phyloP scores from a whole-genome alignment of 1,284 basidiomycete genomes.

The Moniliophthora roreri region DNA sequence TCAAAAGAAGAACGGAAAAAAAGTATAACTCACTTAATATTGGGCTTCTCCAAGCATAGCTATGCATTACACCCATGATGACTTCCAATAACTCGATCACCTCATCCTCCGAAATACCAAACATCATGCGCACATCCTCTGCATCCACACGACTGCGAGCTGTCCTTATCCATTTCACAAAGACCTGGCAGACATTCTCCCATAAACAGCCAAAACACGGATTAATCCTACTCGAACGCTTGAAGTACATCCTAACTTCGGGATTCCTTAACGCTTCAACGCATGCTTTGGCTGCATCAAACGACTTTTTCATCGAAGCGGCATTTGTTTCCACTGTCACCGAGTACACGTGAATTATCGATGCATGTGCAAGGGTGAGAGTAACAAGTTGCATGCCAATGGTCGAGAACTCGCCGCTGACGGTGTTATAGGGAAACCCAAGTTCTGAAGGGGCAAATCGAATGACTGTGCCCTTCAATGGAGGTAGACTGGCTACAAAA shows the following conservation, averaged over 20 bases:
- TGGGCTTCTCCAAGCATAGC: no score
- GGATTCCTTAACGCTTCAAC: not conserved
- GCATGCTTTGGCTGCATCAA: constrained; percentile 10
- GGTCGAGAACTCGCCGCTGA: constrained; percentile 1
- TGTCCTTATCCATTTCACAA: constrained; percentile 2
- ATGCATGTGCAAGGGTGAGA: constrained; percentile 10
- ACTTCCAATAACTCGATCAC: no score
- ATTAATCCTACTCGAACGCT: not conserved
- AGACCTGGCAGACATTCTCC: constrained; percentile 5
- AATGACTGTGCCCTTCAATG: not conserved
- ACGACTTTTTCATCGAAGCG: constrained; percentile 1
- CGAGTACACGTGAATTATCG: constrained; percentile 13
- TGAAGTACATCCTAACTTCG: not conserved
- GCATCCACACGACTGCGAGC: no score
- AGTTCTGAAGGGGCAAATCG: not conserved
- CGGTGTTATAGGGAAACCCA: no score
- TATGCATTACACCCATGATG: no score
- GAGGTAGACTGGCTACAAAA: constrained; percentile 6
- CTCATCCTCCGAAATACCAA: no score
- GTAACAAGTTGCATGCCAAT: constrained; percentile 6
- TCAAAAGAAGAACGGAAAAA: no score
- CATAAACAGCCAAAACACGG: constrained; percentile 5
- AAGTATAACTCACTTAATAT: no score
- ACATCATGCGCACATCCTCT: no score
- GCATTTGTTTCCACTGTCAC: not conserved